Percentiles rank a stretch among this genome's conserved stretches.
Evolutionary conservation across 371 early-diverging fungal genomes (phyloP).

Genomic region (Mucor velutinosus): DNA sequence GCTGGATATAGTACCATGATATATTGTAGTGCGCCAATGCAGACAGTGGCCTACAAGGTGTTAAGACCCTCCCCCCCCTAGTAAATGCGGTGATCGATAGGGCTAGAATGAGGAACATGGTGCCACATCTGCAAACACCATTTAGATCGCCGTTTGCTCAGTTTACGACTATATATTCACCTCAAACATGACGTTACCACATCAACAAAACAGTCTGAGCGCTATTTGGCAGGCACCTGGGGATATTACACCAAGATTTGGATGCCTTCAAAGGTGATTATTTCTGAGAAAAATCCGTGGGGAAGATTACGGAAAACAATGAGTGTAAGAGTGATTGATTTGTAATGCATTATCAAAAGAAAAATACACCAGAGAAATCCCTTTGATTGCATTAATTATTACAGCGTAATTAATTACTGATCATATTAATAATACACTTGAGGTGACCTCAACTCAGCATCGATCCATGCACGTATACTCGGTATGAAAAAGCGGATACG

Average conservation of each 20-base stretch:
- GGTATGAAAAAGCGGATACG: not conserved
- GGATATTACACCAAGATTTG: not conserved
- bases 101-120: not conserved
- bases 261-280: not conserved
- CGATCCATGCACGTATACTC: not conserved
- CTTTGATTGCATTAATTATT: not conserved
- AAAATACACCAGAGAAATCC: not conserved
- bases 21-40: not conserved
- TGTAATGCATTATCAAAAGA: not conserved
- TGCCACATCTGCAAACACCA: not conserved
- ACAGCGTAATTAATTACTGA: not conserved
- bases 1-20: not conserved
- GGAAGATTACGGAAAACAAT: not conserved
- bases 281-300: not conserved
- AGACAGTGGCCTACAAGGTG: not conserved
- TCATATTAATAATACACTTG: not conserved
- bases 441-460: not conserved
- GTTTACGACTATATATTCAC: not conserved
- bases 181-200: not conserved
- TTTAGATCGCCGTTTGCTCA: slow-evolving; percentile 1
- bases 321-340: not conserved
- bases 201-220: not conserved
- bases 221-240: not conserved
- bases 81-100: not conserved
- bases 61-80: not conserved